Evolutionary conservation across 2,329 filamentous ascomycete genomes (phyloP), one percentile per base, ranked within the genome.

Genomic region (Cordyceps sp.): DNA sequence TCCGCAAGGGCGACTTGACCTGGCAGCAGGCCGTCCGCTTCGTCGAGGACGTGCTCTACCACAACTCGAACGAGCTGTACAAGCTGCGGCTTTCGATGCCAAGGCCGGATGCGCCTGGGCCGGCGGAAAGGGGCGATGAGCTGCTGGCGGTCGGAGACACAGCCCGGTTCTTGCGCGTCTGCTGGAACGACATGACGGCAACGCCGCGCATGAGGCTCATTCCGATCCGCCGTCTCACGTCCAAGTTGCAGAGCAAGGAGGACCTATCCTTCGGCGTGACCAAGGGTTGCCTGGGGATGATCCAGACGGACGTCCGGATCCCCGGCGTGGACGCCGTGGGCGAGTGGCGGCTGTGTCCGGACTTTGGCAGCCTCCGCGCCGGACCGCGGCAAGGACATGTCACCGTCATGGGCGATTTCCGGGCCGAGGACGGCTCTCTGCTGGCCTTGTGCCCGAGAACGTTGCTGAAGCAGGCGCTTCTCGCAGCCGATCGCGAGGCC

Each of bases 181-280:
- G 79, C 50, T 92, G 78, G 73, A 59, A 79, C 17, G 83, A 92
- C 51, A 78, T 80, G 50, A 83, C 80, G n/a, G 71, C 72, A 2
- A 78, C 68, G 3, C 50, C 73, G 1, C 67, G 79, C 13, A 64
- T 72, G 40, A 69, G 80, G 4, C 67, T 83, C 38, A 54, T 90
- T 2, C 80, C 82, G 0, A 63, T 79, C 27, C 57, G 61, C 1
- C 63, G 66, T 26, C 68, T 75, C 17, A 46, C 60, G 20, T 57
- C 58, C 4, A 52, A 65, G 6, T 46, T 73, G 0, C 45, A 51
- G 18, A 52, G 56, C 14, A 51, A 61, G 24, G 57, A 61, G 12
- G 55, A 59, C 21, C 44, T 62, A 4, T 47, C 58, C 10, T 58
- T 83, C 13, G 67, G 71, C 5, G 67, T 88, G 36, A 69, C 78